Base-by-base conservation (phyloP, 1,139 yeast genomes). In the Geotrichum phurueaensis region DNA sequence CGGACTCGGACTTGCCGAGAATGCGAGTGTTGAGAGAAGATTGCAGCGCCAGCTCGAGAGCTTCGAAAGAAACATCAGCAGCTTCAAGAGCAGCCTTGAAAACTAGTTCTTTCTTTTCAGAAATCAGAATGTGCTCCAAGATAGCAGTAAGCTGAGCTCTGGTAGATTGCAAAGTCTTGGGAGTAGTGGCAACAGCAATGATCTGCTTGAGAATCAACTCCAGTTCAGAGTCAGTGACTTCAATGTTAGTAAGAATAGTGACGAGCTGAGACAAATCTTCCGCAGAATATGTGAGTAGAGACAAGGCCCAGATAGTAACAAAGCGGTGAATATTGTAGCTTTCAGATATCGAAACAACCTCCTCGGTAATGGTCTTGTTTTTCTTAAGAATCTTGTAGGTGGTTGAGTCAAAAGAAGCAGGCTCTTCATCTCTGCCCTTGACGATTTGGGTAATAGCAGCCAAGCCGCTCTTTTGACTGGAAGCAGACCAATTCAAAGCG, bases 31-130 rank as follows among this genome's bases (percentile, higher is more conserved):
- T 71, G 61, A 86, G 75, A 1, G 90, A 84, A 1, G 86, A 78
- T 75, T 88, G 87, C 57, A 89, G 76, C 62, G 80, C 78, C 78
- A 89, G 81, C 74, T 89, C 96, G 65, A 89, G 79, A 15, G 82
- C 79, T 49, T 81, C 81, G 23, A 86, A 66, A 43, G 78, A 75
- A 52, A 83, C 66, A 29, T 75, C 73, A 29, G 76, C 65, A 0
- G 75, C 71, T 3, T 73, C 70, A 64, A 87, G 75, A 12, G 76
- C 73, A 15, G 74, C 68, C 15, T 76, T 56, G 61, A 87, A 81
- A 43, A 77, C 65, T 1, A 72, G 75, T 57, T 77, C 75, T 63
- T 58, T 56, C 83, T 74, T 18, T 66, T 64, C 48, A 71, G 72
- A 57, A 79, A 74, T 54, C 83, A 75, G 71, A 51, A 72, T 62